phyloP scores from a whole-genome alignment of 495 filamentous ascomycete genomes.

The Lophiostoma macrostomum region DNA sequence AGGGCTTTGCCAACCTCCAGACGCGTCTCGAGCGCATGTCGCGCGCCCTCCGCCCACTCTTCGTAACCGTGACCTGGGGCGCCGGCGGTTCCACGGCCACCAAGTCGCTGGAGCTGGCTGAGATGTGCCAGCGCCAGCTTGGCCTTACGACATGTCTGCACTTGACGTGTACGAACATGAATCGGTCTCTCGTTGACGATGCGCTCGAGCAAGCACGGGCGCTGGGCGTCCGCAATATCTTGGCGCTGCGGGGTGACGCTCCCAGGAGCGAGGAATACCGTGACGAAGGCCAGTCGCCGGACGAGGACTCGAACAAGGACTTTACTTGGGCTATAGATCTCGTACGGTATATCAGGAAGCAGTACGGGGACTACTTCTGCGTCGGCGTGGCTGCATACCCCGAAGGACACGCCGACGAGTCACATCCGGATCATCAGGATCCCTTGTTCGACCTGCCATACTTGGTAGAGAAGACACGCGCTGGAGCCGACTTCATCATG shows the following conservation, averaged over 20 bases:
- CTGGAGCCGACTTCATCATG: constrained; percentile 97
- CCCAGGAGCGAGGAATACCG: constrained; percentile 84
- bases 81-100: constrained; percentile 87
- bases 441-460: constrained; percentile 80
- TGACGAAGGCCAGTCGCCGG: constrained; percentile 47
- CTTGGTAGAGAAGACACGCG: constrained; percentile 83
- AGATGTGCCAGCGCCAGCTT: constrained; percentile 88
- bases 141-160: constrained; percentile 93
- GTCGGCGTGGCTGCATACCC: constrained; percentile 93
- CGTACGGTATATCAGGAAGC: constrained; percentile 80
- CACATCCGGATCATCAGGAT: constrained; percentile 74
- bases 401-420: constrained; percentile 92
- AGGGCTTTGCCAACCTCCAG: constrained; percentile 88
- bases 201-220: constrained; percentile 88
- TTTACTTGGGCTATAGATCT: constrained; percentile 90
- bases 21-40: constrained; percentile 94
- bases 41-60: constrained; percentile 80
- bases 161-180: constrained; percentile 98
- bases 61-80: constrained; percentile 97
- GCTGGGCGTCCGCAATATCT: constrained; percentile 90
- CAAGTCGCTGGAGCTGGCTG: constrained; percentile 89
- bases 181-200: constrained; percentile 75
- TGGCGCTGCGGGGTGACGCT: constrained; percentile 91
- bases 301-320: constrained; percentile 67
- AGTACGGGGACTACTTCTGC: constrained; percentile 93